Conservation (phyloP, 108 stramenopile genomes). For the Fistulifera solaris region DNA sequence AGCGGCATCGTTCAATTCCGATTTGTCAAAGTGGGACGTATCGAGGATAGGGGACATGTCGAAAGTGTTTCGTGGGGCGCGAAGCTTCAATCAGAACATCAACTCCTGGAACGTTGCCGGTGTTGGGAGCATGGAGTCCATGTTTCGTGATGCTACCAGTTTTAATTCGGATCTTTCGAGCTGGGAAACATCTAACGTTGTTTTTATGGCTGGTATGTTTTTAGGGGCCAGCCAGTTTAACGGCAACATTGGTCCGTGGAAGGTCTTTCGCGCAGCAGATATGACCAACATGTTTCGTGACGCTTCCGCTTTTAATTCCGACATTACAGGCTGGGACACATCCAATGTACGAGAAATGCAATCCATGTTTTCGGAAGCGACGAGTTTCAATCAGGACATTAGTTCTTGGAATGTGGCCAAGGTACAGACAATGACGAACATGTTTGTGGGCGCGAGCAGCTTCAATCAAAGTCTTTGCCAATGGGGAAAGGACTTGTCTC, state of each 20-base stretch:
- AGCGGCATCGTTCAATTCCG: conserved; percentile 16
- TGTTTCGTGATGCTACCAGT: conserved; percentile 3
- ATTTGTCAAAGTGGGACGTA: conserved; percentile 19
- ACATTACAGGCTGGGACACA: conserved; percentile 18
- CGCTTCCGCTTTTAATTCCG: conserved; percentile 9
- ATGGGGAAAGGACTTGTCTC: neutral
- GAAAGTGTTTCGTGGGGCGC: neutral
- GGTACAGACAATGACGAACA: conserved; percentile 1
- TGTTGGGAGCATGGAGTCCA: conserved; percentile 2
- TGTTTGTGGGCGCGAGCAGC: conserved; percentile 1
- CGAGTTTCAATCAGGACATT: conserved; percentile 9
- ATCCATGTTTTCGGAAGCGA: conserved; percentile 2
- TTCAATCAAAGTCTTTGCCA: conserved; percentile 18
- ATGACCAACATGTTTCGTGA: conserved; percentile 2
- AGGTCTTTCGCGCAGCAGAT: neutral
- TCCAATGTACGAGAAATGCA: conserved; percentile 16
- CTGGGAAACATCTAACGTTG: neutral
- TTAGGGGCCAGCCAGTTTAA: neutral
- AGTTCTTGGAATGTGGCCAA: conserved; percentile 9
- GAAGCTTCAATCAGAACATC: conserved; percentile 7
- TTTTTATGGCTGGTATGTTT: neutral
- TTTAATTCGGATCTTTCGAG: neutral
- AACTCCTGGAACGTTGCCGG: conserved; percentile 8
- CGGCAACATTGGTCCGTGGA: neutral
- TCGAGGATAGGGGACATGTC: conserved; percentile 14